A percentile compares a stretch with the other conserved stretches of the same genome.
Evolutionary conservation across 306 rosid species (phyloP).

Genomic region (Macrotyloma uniflorum): DNA sequence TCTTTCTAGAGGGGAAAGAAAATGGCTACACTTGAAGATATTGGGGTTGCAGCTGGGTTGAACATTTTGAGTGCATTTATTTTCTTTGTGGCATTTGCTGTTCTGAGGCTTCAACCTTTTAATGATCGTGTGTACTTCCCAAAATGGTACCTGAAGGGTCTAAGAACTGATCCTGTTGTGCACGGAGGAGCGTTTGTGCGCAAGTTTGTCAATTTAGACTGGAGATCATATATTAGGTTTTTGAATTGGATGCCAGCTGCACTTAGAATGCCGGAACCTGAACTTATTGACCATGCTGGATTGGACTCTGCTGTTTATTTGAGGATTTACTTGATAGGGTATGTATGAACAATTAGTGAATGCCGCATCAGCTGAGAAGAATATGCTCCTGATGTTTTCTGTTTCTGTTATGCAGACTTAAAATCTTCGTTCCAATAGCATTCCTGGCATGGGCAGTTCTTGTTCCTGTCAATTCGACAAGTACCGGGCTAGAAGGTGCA

Average conservation of each 20-base stretch:
- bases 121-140: constrained; percentile 97
- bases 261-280: constrained; percentile 91
- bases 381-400: constrained; percentile 27
- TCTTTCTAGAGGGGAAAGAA: constrained; percentile 12
- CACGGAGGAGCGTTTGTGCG: constrained; percentile 71
- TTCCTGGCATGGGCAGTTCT: constrained; percentile 77
- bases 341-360: constrained; percentile 32
- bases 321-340: constrained; percentile 95
- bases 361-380: background rate
- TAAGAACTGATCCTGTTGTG: constrained; percentile 75
- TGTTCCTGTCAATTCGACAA: constrained; percentile 87
- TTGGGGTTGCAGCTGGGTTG: constrained; percentile 73
- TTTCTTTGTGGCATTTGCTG: constrained; percentile 78
- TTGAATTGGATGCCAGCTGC: constrained; percentile 97
- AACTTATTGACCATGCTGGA: constrained; percentile 97
- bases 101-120: constrained; percentile 94
- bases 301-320: constrained; percentile 93
- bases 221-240: constrained; percentile 69
- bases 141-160: constrained; percentile 87
- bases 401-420: constrained; percentile 64
- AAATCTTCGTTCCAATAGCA: constrained; percentile 93
- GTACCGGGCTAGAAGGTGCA: constrained; percentile 36
- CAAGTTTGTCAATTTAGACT: constrained; percentile 86
- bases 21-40: constrained; percentile 84
- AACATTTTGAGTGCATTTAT: constrained; percentile 77